These are phyloP conservation scores for Pleurotus platypus DNA, from an alignment of 768 basidiomycete species.

Conservation along the genomic window DNA sequence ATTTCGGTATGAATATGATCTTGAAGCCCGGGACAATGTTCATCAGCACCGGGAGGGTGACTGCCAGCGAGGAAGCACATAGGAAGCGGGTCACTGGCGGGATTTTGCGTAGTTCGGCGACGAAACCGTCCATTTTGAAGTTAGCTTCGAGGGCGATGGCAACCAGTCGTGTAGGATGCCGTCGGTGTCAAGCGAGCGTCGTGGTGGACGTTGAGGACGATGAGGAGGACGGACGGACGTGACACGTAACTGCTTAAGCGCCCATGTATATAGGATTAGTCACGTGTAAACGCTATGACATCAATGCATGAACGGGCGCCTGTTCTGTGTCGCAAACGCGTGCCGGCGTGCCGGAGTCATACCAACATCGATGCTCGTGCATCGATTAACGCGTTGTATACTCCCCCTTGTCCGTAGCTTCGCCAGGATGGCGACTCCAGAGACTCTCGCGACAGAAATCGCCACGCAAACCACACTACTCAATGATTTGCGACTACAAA, in stretches of 20 bases:
- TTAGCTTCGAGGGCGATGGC: neutral
- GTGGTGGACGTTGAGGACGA: too few relatives aligned
- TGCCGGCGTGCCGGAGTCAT: too few relatives aligned
- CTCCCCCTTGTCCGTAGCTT: neutral
- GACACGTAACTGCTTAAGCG: too few relatives aligned
- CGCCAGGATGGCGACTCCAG: constrained; percentile 14
- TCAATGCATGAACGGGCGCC: too few relatives aligned
- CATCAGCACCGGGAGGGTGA: constrained; percentile 57
- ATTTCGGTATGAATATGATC: constrained; percentile 47
- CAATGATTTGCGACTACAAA: constrained; percentile 57
- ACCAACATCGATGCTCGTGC: too few relatives aligned
- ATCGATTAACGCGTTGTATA: neutral
- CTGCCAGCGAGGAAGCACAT: constrained; percentile 52
- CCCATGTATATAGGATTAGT: too few relatives aligned
- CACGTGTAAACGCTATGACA: too few relatives aligned
- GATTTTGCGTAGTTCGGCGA: constrained; percentile 72
- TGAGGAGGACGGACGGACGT: too few relatives aligned
- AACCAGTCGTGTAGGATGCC: too few relatives aligned
- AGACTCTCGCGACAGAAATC: constrained; percentile 52
- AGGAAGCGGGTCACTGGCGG: constrained; percentile 80
- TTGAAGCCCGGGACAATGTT: constrained; percentile 49
- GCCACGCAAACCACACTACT: constrained; percentile 49
- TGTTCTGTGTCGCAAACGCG: too few relatives aligned
- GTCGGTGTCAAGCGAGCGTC: too few relatives aligned
- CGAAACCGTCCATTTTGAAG: constrained; percentile 39